Conservation (phyloP, 768 basidiomycete species). For the Lactarius trivialis region DNA sequence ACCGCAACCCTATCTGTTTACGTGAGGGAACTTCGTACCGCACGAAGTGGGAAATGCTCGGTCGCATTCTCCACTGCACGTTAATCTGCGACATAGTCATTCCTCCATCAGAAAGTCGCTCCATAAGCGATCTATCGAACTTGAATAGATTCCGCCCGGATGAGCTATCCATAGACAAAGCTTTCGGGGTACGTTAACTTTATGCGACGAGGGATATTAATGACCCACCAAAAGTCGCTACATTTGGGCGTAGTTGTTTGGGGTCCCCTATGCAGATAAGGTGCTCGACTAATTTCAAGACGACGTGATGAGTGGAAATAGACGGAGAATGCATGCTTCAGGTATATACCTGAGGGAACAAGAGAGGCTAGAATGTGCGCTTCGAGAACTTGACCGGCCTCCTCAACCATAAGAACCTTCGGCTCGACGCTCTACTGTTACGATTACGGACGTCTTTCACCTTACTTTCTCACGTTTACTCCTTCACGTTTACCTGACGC, state of each 20-base stretch:
- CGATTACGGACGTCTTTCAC: too few species aligned
- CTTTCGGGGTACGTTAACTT: conserved; percentile 31
- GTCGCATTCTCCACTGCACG: conserved; percentile 72
- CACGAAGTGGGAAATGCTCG: conserved; percentile 55
- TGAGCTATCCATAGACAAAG: conserved; percentile 61
- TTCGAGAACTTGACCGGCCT: conserved; percentile 78
- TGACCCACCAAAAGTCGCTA: conserved; percentile 53
- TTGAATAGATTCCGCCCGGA: conserved; percentile 49
- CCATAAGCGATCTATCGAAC: conserved; percentile 68
- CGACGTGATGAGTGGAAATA: not conserved
- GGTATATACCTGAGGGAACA: conserved; percentile 37
- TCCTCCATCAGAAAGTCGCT: conserved; percentile 52
- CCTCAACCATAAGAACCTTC: conserved; percentile 63
- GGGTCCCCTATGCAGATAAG: conserved; percentile 80
- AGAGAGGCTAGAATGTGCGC: conserved; percentile 64
- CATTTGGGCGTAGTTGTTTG: conserved; percentile 60
- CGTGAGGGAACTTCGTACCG: conserved; percentile 32
- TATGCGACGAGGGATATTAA: not conserved
- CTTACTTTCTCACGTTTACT: too few species aligned
- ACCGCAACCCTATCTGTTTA: not conserved
- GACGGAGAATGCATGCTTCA: not conserved
- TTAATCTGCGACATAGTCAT: conserved; percentile 63
- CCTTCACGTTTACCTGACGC: too few species aligned
- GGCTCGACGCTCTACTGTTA: conserved; percentile 50
- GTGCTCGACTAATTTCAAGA: conserved; percentile 44